Base-by-base conservation (phyloP, 805 yeast species). In the Ogataea zsoltii region DNA sequence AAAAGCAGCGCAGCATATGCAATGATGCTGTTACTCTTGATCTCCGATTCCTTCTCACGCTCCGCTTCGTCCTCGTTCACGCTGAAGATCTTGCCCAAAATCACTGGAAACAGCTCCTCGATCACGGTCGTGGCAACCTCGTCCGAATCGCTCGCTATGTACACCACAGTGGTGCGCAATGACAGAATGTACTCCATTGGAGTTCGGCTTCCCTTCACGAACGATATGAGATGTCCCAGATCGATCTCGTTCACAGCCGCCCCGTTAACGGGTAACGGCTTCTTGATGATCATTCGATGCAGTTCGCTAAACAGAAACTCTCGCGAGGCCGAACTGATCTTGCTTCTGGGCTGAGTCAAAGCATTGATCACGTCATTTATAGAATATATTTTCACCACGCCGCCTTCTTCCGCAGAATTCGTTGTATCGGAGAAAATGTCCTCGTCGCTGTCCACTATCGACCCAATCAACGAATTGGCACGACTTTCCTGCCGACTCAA, bases 241-340 rank as follows among this genome's bases (percentile, higher is more conserved):
- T 63, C 70, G 23, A 57, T 56, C 30, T 62, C 66, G n/a, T 68
- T 67, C 7, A 71, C 75, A 6, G 56, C 50, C 44, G 39, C 18
- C 12, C 49, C 51, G 17, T 37, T 41, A 21, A 41, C 33, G 16
- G 42, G 67, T 59, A 50, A 21, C 7, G 77, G 75, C 42, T 68
- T 72, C 36, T 69, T 66, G 5, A 74, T 73, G 28, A 74, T 66
- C 58, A 77, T 60, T 46, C 73, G 73, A 54, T 71, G 76, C 39
- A 79, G 62, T 57, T 79, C 81, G 6, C 77, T 79, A 49, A 77
- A 58, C 21, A 79, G 63, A 48, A 75, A 53, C 53, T 77, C 81
- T 45, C 82, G 60, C 7, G 78, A 71, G 29, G 60, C 65, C 1
- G 78, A 64, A 29, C 77, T 70, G 3, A 79, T 75, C 45, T 70